A percentile compares a stretch with the other conserved stretches of the same genome.
phyloP scores from a whole-genome alignment of 2,329 filamentous ascomycete species.

The Aspergillus texensis region DNA sequence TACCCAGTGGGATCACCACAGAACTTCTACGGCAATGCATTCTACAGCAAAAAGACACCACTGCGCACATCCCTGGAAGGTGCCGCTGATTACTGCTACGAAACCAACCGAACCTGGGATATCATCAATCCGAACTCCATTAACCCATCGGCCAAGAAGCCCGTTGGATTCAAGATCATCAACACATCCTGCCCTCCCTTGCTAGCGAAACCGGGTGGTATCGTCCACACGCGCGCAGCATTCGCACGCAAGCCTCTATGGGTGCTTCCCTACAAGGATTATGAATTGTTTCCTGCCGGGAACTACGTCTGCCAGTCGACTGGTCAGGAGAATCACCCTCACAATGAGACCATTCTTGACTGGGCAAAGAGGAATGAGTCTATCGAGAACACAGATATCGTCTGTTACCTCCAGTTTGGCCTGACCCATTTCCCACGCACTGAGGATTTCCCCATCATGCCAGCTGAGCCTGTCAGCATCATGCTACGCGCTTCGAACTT shows the following conservation, averaged over 20 bases:
- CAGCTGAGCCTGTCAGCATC: conserved; percentile 60
- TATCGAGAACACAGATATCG: conserved; percentile 59
- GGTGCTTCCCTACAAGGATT: conserved; percentile 59
- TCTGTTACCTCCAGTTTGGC: conserved; percentile 60
- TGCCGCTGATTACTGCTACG: conserved; percentile 55
- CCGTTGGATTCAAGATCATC: conserved; percentile 31
- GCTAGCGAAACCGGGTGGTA: conserved; percentile 54
- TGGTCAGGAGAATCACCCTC: conserved; percentile 34
- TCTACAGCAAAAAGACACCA: conserved; percentile 54
- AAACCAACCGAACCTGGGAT: conserved; percentile 46
- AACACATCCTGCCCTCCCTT: conserved; percentile 37
- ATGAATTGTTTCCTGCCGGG: conserved; percentile 63
- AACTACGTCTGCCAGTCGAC: conserved; percentile 64
- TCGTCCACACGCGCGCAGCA: conserved; percentile 60
- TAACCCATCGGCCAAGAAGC: conserved; percentile 27
- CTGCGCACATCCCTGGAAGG: conserved; percentile 46
- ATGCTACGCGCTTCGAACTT: conserved; percentile 62
- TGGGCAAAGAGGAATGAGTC: conserved; percentile 50
- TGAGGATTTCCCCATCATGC: conserved; percentile 64
- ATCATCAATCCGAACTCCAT: conserved; percentile 31
- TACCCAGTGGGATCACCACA: conserved; percentile 64
- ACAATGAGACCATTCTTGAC: conserved; percentile 49
- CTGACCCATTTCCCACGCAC: conserved; percentile 55
- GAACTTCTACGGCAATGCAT: conserved; percentile 69
- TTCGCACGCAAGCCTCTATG: conserved; percentile 63